Percentiles rank a stretch among this genome's conserved stretches.
Evolutionary conservation across 148 eudicot species (phyloP).

Genomic region (Polygonum aviculare): DNA sequence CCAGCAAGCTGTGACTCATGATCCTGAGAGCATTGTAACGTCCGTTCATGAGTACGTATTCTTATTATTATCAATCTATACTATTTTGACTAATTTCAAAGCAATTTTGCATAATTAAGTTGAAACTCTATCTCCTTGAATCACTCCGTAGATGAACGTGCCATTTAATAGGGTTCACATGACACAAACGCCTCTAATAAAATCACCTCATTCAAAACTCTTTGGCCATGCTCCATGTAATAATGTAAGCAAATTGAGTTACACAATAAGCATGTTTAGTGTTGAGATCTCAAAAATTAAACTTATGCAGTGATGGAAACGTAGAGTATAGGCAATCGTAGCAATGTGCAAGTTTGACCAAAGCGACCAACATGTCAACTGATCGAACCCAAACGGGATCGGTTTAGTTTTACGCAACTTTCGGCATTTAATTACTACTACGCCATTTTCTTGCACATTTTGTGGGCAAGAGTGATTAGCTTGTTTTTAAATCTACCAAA

Average conservation of each 20-base stretch:
- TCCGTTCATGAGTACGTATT: slow-evolving; percentile 55
- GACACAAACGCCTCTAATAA: neutral
- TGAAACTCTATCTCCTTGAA: neutral
- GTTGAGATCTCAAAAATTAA: neutral
- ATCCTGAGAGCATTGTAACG: slow-evolving; percentile 58
- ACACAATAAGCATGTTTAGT: neutral
- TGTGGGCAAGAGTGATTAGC: too few species aligned
- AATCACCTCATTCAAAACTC: neutral
- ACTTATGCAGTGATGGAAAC: neutral
- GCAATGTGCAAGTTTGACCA: slow-evolving; percentile 2
- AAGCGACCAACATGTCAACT: slow-evolving; percentile 7
- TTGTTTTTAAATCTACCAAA: too few species aligned
- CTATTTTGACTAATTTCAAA: neutral
- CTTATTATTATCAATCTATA: neutral
- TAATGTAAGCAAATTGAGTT: neutral
- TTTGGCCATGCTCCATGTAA: neutral
- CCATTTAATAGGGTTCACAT: neutral
- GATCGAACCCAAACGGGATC: neutral
- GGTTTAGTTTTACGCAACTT: neutral
- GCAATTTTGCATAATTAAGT: neutral
- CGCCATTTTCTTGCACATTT: neutral
- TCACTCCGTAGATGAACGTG: neutral
- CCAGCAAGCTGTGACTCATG: slow-evolving; percentile 44
- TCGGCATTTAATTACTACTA: neutral
- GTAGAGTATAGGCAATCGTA: neutral